A percentile compares a stretch with the other conserved stretches of the same genome.
These are phyloP conservation scores for Stenogyne calaminthoides DNA, from an alignment of 305 asterid species.

Conservation along the genomic window DNA sequence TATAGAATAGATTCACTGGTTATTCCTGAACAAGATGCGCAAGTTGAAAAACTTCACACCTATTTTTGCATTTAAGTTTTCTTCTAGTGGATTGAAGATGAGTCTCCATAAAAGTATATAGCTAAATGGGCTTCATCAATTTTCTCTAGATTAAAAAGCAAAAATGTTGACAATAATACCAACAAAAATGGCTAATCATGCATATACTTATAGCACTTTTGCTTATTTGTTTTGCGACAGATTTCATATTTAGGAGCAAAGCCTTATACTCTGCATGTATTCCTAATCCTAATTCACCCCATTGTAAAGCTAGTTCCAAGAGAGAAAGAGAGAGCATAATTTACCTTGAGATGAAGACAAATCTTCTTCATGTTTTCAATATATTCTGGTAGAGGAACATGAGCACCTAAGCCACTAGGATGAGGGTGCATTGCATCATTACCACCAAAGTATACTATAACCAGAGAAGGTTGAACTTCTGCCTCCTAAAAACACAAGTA, in stretches of 20 bases:
- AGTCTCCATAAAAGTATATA: background rate
- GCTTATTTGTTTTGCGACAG: background rate
- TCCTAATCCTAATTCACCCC: background rate
- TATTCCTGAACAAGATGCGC: background rate
- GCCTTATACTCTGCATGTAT: background rate
- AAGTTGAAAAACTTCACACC: background rate
- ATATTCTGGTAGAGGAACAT: slow-evolving; percentile 87
- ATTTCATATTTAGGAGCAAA: background rate
- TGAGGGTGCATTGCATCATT: slow-evolving; percentile 73
- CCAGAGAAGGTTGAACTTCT: slow-evolving; percentile 71
- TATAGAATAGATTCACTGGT: background rate
- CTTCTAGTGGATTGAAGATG: background rate
- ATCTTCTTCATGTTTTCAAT: slow-evolving; percentile 82
- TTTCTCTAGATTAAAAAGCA: background rate
- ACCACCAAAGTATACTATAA: slow-evolving; percentile 87
- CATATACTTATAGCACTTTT: background rate
- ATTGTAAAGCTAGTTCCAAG: background rate
- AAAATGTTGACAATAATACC: background rate
- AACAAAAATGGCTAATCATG: background rate
- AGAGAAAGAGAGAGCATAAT: background rate
- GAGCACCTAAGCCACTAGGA: slow-evolving; percentile 70
- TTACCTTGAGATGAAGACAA: slow-evolving; percentile 73
- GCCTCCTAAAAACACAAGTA: slow-evolving; percentile 51
- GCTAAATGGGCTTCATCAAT: background rate
- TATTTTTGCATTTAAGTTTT: background rate